A percentile compares a stretch with the other conserved stretches of the same genome.
Evolutionary conservation across 2,329 filamentous ascomycete genomes (phyloP).

Genomic region (Claviceps sp.): DNA sequence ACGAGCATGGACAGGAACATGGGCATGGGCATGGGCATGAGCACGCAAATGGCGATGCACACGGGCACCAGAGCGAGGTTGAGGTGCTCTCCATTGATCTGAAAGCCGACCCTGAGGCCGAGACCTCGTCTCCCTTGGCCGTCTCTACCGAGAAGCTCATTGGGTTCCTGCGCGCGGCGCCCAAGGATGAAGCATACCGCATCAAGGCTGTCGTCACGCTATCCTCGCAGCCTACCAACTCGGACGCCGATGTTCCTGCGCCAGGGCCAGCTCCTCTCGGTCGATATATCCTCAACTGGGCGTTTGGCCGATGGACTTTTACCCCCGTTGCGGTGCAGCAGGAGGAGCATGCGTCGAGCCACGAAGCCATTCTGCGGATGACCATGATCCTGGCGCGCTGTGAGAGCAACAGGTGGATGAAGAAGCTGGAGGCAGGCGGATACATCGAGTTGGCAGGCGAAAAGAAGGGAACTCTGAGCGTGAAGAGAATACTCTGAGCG

Average conservation of each 20-base stretch:
- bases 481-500: slow-evolving; percentile 34
- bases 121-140: slow-evolving; percentile 19
- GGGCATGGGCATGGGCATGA: slow-evolving; percentile 14
- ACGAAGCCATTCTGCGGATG: slow-evolving; percentile 49
- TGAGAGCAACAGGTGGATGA: slow-evolving; percentile 66
- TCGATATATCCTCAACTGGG: slow-evolving; percentile 93
- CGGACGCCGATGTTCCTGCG: slow-evolving; percentile 32
- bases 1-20: slow-evolving; percentile 6
- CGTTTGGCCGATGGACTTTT: slow-evolving; percentile 90
- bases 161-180: slow-evolving; percentile 54
- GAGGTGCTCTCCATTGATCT: slow-evolving; percentile 80
- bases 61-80: slow-evolving; percentile 60
- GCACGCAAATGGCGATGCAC: background rate
- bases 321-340: slow-evolving; percentile 38
- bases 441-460: slow-evolving; percentile 36
- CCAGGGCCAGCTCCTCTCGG: slow-evolving; percentile 18
- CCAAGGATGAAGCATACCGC: slow-evolving; percentile 89
- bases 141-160: slow-evolving; percentile 50
- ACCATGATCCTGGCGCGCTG: slow-evolving; percentile 62
- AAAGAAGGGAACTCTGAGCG: slow-evolving; percentile 33
- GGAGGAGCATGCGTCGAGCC: slow-evolving; percentile 41
- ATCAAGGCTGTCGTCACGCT: slow-evolving; percentile 63
- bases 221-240: slow-evolving; percentile 32
- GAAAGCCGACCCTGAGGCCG: slow-evolving; percentile 29
- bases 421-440: slow-evolving; percentile 48